Percentiles rank a stretch among this genome's conserved stretches.
Conservation (phyloP, 1,284 basidiomycete genomes). For the Ustilago loliicola region DNA sequence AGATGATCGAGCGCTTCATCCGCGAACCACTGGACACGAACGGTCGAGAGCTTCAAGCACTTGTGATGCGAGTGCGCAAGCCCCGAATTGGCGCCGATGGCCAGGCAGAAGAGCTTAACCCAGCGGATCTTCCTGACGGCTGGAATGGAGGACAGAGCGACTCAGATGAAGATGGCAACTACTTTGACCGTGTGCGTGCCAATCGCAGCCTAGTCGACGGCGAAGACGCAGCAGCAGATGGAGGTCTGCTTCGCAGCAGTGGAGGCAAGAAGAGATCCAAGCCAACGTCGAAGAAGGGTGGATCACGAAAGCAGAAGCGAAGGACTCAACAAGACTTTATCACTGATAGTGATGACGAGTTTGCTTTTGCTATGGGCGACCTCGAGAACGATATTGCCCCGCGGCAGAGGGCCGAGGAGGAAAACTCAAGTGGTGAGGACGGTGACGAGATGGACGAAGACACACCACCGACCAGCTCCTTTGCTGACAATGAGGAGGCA, state of each 20-base stretch:
- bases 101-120: slow-evolving; percentile 17
- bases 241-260: slow-evolving; percentile 35
- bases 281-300: slow-evolving; percentile 13
- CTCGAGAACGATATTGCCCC: slow-evolving; percentile 13
- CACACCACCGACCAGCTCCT: slow-evolving; percentile 38
- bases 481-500: slow-evolving; percentile 30
- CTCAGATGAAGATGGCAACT: slow-evolving; percentile 48
- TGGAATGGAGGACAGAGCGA: slow-evolving; percentile 42
- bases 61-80: slow-evolving; percentile 59
- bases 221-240: slow-evolving; percentile 30
- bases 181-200: slow-evolving; percentile 48
- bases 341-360: slow-evolving; percentile 67
- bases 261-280: slow-evolving; percentile 21
- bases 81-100: slow-evolving; percentile 21
- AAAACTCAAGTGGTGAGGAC: slow-evolving; percentile 13
- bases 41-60: slow-evolving; percentile 42
- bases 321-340: slow-evolving; percentile 60
- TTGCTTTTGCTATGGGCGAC: slow-evolving; percentile 52
- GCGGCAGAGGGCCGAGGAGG: not conserved
- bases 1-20: slow-evolving; percentile 65
- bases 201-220: slow-evolving; percentile 19
- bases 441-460: slow-evolving; percentile 27
- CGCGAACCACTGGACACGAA: slow-evolving; percentile 55
- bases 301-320: slow-evolving; percentile 33
- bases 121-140: slow-evolving; percentile 37